Evolutionary conservation across 805 yeast genomes (phyloP).

Genomic region (Nakazawaea holstii): DNA sequence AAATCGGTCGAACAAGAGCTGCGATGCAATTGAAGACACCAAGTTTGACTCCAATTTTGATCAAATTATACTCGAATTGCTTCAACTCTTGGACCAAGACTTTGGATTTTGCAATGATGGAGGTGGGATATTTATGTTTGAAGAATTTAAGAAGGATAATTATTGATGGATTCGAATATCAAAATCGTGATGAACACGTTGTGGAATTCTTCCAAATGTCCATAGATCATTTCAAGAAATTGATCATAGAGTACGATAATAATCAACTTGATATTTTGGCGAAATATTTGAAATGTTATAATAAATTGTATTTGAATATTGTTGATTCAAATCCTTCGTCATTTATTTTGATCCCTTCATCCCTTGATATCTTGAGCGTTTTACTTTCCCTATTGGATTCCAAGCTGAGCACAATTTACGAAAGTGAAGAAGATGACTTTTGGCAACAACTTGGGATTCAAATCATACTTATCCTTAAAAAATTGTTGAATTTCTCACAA

Average conservation of each 20-base stretch:
- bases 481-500: slow-evolving; percentile 52
- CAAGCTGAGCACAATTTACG: slow-evolving; percentile 62
- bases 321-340: slow-evolving; percentile 59
- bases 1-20: slow-evolving; percentile 78
- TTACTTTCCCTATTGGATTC: slow-evolving; percentile 55
- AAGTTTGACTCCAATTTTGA: slow-evolving; percentile 51
- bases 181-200: slow-evolving; percentile 54
- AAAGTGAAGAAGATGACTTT: slow-evolving; percentile 50
- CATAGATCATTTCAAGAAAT: slow-evolving; percentile 52
- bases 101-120: slow-evolving; percentile 51
- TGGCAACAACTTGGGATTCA: slow-evolving; percentile 75
- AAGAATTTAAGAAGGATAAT: slow-evolving; percentile 71
- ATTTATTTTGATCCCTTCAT: slow-evolving; percentile 62
- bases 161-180: slow-evolving; percentile 70
- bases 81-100: slow-evolving; percentile 59
- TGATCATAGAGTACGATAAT: slow-evolving; percentile 49
- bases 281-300: slow-evolving; percentile 66
- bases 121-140: slow-evolving; percentile 71
- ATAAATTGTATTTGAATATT: slow-evolving; percentile 65
- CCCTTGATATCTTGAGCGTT: slow-evolving; percentile 55
- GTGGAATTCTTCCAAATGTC: slow-evolving; percentile 55
- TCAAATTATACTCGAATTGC: slow-evolving; percentile 51
- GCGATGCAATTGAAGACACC: slow-evolving; percentile 74
- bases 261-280: slow-evolving; percentile 47
- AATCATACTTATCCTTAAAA: slow-evolving; percentile 58